phyloP scores from a whole-genome alignment of 2,329 filamentous ascomycete genomes.

The Metarhizium brunneum region DNA sequence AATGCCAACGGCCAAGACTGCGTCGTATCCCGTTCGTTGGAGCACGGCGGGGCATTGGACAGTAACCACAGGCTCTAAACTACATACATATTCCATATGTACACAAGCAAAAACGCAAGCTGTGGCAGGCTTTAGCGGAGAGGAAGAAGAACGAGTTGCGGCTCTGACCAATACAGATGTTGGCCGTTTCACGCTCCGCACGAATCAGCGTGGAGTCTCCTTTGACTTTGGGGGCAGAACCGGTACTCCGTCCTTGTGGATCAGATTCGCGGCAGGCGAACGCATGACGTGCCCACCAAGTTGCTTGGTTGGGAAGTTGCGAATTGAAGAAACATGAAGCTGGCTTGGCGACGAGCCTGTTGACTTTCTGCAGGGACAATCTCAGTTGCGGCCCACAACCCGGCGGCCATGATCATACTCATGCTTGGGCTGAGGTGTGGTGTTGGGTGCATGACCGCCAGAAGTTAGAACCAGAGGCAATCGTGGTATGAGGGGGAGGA shows the following conservation, averaged over 20 bases:
- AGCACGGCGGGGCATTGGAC: no score
- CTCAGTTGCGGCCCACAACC: background rate
- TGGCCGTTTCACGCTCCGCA: background rate
- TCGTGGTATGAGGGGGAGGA: no score
- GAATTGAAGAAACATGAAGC: background rate
- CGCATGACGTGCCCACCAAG: background rate
- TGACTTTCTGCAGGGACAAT: background rate
- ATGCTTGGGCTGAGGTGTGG: no score
- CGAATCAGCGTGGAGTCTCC: background rate
- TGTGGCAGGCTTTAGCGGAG: background rate
- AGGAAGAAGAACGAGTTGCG: background rate
- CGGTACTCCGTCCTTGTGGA: background rate
- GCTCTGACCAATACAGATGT: background rate
- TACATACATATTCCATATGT: background rate
- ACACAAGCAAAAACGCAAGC: background rate
- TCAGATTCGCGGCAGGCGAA: background rate
- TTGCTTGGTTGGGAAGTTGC: background rate
- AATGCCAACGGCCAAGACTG: background rate
- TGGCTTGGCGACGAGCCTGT: background rate
- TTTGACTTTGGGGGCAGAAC: background rate
- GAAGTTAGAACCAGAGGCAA: no score
- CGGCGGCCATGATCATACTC: background rate
- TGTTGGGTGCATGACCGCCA: no score
- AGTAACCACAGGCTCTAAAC: background rate
- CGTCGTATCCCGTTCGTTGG: background rate